Evolutionary conservation across 108 stramenopile species (phyloP).

Genomic region (Cyclostephanos invisitatus): DNA sequence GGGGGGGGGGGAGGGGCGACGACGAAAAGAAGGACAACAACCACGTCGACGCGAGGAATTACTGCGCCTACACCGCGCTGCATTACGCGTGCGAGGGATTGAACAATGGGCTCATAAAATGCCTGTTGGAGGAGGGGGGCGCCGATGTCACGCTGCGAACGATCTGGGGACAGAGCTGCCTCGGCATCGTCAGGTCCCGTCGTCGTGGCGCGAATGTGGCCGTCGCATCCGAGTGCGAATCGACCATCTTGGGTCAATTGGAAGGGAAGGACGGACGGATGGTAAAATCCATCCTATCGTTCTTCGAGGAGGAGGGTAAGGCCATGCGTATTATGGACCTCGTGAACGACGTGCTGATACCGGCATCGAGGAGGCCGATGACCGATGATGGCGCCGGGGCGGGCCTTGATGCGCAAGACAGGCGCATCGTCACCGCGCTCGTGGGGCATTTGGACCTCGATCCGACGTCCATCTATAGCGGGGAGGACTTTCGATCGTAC

Average conservation of each 20-base stretch:
- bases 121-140: constrained; percentile 33
- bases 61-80: constrained; percentile 48
- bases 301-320: constrained; percentile 45
- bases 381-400: constrained; percentile 8
- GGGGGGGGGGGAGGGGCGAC: background rate
- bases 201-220: constrained; percentile 14
- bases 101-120: constrained; percentile 32
- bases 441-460: constrained; percentile 31
- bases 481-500: constrained; percentile 3
- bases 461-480: constrained; percentile 23
- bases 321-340: constrained; percentile 32
- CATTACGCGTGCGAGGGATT: constrained; percentile 48
- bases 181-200: constrained; percentile 26
- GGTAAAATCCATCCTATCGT: constrained; percentile 14
- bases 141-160: constrained; percentile 37
- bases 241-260: constrained; percentile 26
- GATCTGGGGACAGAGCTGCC: constrained; percentile 42
- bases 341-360: constrained; percentile 36
- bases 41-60: constrained; percentile 35
- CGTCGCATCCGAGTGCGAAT: constrained; percentile 32
- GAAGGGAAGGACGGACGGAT: constrained; percentile 11
- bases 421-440: constrained; percentile 30
- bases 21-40: background rate
- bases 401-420: constrained; percentile 32
- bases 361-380: constrained; percentile 32